Evolutionary conservation across 208 protist genomes (phyloP), one percentile per base, ranked within the genome.

Genomic region (Leptomonas pyrrhocoris): DNA sequence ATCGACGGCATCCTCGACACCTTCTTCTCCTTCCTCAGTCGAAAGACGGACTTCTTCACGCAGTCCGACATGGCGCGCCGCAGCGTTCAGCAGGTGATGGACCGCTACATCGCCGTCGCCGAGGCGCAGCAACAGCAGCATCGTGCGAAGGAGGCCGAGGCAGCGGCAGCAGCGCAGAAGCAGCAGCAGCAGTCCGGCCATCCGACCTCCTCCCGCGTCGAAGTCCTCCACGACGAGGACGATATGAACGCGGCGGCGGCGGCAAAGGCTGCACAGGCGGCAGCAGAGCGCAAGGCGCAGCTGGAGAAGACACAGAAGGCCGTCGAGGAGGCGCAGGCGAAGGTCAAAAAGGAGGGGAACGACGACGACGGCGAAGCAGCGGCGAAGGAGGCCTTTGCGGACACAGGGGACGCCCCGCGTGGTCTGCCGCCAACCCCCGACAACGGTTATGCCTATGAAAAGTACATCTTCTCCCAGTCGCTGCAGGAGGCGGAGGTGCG

Each of bases 21-120:
- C 53, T 97, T 96, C 80, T 97, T 97, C 68, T 95, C 89, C 19
- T 97, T 97, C 54, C 79, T 97, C 19, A 85, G 79, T 27, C 86
- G 94, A 58, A 97, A 97, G 77, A 97, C 94, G 34, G 94, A 97
- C 77, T 96, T 97, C 79, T 97, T 96, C 83, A 85, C 89, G n/a
- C 84, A 94, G 62, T 88, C 89, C 2, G 87, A 81, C 2, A 65
- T 89, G 79, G 90, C 88, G 8, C 77, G 79, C 27, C 34, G 63
- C 18, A 73, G 79, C 30, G 78, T 95, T 27, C 74, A 87, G 42
- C 63, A 74, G n/a, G 73, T 70, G 27, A 84, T 93, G 62, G 70
- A 81, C 38, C 81, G 82, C 49, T 87, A 95, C 73, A 38, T 89
- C 58, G 73, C 72, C 8, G 34, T 73, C 15, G 85, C 84, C 0